These are phyloP conservation scores for Gaeumannomyces sp. DNA, from an alignment of 2,329 filamentous ascomycete species.

Conservation along the genomic window DNA sequence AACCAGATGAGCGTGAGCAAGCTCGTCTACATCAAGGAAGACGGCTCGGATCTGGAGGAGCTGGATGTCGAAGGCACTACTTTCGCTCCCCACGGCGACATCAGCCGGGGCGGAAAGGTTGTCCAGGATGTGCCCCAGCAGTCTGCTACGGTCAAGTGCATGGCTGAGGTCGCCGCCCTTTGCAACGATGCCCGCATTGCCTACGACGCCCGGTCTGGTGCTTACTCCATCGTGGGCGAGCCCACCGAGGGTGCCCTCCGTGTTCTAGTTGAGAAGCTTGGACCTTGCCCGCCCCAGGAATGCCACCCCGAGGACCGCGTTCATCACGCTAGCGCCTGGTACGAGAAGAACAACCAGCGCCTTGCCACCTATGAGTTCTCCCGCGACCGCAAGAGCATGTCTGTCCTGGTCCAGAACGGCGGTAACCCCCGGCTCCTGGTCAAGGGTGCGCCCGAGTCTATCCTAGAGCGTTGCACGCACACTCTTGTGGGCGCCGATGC, in stretches of 20 bases:
- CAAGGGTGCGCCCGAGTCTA: constrained; percentile 92
- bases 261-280: constrained; percentile 89
- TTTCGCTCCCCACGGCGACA: constrained; percentile 74
- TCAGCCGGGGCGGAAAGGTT: constrained; percentile 62
- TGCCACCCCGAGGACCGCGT: constrained; percentile 56
- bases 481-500: constrained; percentile 72
- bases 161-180: constrained; percentile 64
- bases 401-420: constrained; percentile 73
- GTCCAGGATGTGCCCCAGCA: constrained; percentile 62
- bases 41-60: constrained; percentile 71
- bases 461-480: constrained; percentile 87
- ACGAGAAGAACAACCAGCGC: constrained; percentile 68
- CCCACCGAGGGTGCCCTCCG: constrained; percentile 91
- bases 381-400: constrained; percentile 98
- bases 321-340: constrained; percentile 77
- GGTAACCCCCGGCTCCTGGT: constrained; percentile 76
- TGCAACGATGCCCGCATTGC: constrained; percentile 86
- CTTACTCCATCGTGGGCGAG: constrained; percentile 81
- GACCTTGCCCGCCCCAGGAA: constrained; percentile 61
- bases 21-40: constrained; percentile 72
- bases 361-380: constrained; percentile 95
- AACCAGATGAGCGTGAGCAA: constrained; percentile 99
- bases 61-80: constrained; percentile 89
- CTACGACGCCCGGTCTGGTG: constrained; percentile 69
- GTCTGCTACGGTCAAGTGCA: constrained; percentile 73